These are phyloP conservation scores for Penicillium crystallinum DNA, from an alignment of 495 filamentous ascomycete genomes.

Conservation along the genomic window DNA sequence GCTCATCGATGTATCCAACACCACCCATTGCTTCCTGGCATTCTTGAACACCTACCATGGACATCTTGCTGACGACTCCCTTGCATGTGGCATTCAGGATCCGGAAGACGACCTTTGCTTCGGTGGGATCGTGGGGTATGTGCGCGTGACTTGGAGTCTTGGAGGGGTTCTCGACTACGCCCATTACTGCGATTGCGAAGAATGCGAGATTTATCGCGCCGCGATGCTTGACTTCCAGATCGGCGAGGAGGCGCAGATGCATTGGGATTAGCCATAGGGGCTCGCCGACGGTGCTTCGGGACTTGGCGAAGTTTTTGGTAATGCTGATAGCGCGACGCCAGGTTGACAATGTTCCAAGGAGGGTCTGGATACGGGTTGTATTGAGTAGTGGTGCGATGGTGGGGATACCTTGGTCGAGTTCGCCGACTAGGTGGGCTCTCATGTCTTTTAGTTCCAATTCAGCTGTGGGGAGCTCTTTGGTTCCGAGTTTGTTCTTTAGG, in stretches of 20 bases:
- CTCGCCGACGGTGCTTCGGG: slow-evolving; percentile 45
- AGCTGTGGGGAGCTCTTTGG: slow-evolving; percentile 62
- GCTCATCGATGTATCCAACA: slow-evolving; percentile 56
- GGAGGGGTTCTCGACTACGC: too few species aligned
- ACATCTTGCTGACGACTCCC: slow-evolving; percentile 51
- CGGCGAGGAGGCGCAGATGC: slow-evolving; percentile 58
- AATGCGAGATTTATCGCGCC: slow-evolving; percentile 55
- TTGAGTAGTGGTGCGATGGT: slow-evolving; percentile 60
- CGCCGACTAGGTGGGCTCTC: slow-evolving; percentile 60
- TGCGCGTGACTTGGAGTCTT: too few species aligned
- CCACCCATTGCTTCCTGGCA: slow-evolving; percentile 68
- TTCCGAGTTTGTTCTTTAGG: slow-evolving; percentile 67
- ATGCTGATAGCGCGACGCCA: slow-evolving; percentile 59
- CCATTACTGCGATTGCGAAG: slow-evolving; percentile 34
- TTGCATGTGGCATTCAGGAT: slow-evolving; percentile 59
- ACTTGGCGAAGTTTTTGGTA: slow-evolving; percentile 51
- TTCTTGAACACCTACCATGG: slow-evolving; percentile 50
- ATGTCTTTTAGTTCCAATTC: slow-evolving; percentile 59
- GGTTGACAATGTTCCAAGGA: slow-evolving; percentile 50
- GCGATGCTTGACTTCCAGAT: slow-evolving; percentile 48
- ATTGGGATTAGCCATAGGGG: slow-evolving; percentile 51
- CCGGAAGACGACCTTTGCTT: slow-evolving; percentile 48
- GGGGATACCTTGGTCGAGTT: slow-evolving; percentile 54
- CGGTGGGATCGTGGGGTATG: neutral
- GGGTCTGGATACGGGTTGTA: slow-evolving; percentile 61